A percentile compares a stretch with the other conserved stretches of the same genome.
Evolutionary conservation across 2,329 filamentous ascomycete genomes (phyloP).

Genomic region (Shiraia sp.): DNA sequence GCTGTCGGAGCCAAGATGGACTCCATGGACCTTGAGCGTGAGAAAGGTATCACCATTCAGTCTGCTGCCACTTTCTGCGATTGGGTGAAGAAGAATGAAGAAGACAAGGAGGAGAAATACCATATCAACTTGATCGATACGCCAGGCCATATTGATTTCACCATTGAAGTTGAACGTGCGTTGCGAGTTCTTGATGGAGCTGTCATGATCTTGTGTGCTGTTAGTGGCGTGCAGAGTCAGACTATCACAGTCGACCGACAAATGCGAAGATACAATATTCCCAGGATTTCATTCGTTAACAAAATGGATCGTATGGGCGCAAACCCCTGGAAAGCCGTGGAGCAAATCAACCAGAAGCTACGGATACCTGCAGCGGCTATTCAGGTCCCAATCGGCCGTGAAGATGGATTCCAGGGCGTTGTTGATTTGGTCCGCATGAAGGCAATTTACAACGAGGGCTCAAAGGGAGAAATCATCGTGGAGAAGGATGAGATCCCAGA

Average conservation of each 20-base stretch:
- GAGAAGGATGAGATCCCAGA: conserved; percentile 80
- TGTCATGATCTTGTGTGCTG: conserved; percentile 97
- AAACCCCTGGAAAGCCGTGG: conserved; percentile 95
- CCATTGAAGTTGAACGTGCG: conserved; percentile 96
- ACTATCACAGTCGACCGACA: conserved; percentile 98
- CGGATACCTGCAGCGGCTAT: conserved; percentile 90
- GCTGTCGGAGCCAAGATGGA: conserved; percentile 98
- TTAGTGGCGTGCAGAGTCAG: conserved; percentile 95
- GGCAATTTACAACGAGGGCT: conserved; percentile 88
- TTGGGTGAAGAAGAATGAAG: conserved; percentile 78
- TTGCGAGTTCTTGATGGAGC: conserved; percentile 93
- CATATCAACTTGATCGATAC: conserved; percentile 99
- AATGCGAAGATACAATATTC: conserved; percentile 98
- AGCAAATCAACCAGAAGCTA: conserved; percentile 96
- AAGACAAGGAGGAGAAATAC: conserved; percentile 82
- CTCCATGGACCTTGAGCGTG: conserved; percentile 97
- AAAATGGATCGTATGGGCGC: conserved; percentile 99
- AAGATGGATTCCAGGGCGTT: conserved; percentile 90
- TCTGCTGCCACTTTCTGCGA: conserved; percentile 97
- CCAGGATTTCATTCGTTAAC: conserved; percentile 94
- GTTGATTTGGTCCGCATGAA: conserved; percentile 93
- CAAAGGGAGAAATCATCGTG: conserved; percentile 73
- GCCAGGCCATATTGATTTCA: conserved; percentile 98
- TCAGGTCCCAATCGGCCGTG: conserved; percentile 89
- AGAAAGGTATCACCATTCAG: conserved; percentile 99